These are phyloP conservation scores for Athelia psychrophila DNA, from an alignment of 1,284 basidiomycete species.

Conservation along the genomic window DNA sequence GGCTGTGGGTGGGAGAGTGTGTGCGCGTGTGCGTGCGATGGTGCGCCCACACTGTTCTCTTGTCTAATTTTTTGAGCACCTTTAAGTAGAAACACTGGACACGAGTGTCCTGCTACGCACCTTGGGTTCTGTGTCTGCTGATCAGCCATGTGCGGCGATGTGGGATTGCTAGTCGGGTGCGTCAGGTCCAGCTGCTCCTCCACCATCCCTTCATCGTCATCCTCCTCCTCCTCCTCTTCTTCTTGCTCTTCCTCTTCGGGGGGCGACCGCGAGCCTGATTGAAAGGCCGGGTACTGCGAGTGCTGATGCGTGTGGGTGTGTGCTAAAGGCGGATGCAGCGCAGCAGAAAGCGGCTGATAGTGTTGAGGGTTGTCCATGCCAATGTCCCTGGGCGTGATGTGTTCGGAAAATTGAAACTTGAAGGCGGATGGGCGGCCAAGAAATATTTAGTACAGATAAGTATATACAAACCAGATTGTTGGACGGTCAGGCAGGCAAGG, in stretches of 20 bases:
- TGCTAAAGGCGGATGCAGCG: slow-evolving; percentile 53
- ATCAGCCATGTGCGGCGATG: slow-evolving; percentile 19
- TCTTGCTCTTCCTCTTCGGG: slow-evolving; percentile 33
- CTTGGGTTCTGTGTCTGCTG: neutral
- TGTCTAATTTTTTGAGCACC: neutral
- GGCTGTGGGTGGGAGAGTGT: neutral
- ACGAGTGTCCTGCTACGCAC: neutral
- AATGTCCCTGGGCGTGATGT: neutral
- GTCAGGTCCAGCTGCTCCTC: slow-evolving; percentile 57
- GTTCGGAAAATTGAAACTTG: neutral
- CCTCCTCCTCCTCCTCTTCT: slow-evolving; percentile 60
- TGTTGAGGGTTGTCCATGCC: slow-evolving; percentile 75
- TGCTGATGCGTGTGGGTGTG: neutral
- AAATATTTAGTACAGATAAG: neutral
- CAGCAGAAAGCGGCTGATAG: slow-evolving; percentile 77
- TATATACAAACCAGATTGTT: neutral
- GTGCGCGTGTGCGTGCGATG: neutral
- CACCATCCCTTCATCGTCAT: slow-evolving; percentile 64
- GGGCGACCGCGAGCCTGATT: slow-evolving; percentile 13
- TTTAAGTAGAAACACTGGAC: neutral
- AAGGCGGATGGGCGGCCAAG: neutral
- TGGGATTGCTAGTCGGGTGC: slow-evolving; percentile 24
- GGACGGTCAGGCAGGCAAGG: too few species aligned
- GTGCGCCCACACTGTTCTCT: neutral
- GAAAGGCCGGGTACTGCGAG: neutral